Conservation (phyloP, 805 yeast species). For the Candida qinlingensis region DNA sequence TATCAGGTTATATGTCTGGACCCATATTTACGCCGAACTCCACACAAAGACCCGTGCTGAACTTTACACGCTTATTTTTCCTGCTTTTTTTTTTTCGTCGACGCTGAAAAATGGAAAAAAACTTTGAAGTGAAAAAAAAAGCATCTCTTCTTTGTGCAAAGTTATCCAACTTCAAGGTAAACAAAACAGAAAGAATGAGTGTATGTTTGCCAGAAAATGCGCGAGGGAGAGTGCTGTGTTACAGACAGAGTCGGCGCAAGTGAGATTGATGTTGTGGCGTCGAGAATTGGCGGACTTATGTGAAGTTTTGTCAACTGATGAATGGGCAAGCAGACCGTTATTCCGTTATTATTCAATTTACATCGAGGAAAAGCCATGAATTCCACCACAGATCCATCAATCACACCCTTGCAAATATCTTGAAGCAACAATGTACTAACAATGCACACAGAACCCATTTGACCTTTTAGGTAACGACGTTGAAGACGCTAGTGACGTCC, state of each 20-base stretch:
- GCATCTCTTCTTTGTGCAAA: neutral
- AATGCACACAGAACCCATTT: slow-evolving; percentile 57
- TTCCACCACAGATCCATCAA: too few species aligned
- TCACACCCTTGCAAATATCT: neutral
- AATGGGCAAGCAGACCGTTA: neutral
- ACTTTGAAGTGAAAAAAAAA: slow-evolving; percentile 1
- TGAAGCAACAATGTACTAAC: slow-evolving; percentile 1
- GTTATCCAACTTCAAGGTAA: neutral
- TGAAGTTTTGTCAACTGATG: neutral
- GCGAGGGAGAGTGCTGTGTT: too few species aligned
- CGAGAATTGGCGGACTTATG: too few species aligned
- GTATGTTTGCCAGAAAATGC: slow-evolving; percentile 1
- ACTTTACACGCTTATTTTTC: neutral
- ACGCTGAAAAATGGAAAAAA: slow-evolving; percentile 8
- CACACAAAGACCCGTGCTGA: too few species aligned
- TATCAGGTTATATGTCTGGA: neutral
- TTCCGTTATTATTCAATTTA: too few species aligned
- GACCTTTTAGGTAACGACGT: slow-evolving; percentile 85
- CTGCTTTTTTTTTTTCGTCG: slow-evolving; percentile 7
- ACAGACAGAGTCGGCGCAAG: neutral
- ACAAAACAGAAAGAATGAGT: slow-evolving; percentile 7
- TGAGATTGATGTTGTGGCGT: too few species aligned
- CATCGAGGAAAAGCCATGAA: too few species aligned
- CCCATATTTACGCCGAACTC: slow-evolving; percentile 9
- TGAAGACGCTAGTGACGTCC: slow-evolving; percentile 61